Evolutionary conservation across 768 basidiomycete species (phyloP), one percentile per base, ranked within the genome.

Genomic region (Podaxis mareebaensis): DNA sequence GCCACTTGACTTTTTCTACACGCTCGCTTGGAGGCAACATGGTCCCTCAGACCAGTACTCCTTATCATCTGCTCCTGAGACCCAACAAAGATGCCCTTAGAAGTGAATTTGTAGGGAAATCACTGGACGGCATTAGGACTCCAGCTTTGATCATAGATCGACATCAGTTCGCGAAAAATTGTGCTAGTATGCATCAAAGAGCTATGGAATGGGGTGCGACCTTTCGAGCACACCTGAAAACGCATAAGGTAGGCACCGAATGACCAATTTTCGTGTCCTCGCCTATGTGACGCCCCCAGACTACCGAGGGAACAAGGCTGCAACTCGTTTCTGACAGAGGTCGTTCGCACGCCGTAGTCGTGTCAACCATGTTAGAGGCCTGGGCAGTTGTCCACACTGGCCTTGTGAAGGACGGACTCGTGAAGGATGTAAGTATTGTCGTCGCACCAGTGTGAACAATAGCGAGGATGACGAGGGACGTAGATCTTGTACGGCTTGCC

Each of bases 401-500:
- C 12, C 73, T 93, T 53, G 83, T 92, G 22, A 79, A 83, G 10
- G 91, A 93, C 64, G 86, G 85, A 2, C 84, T 82, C 2, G 88
- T 94, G 24, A 88, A 89, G 72, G 92, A 95, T 78, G 94, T 92
- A 62, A 71, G 88, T 76, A 24, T 39, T 46, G 53, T 12, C 61
- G n/a, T 28, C 8, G 24, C 38, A 15, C 2, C 15, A n/a, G 22
- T 48, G 22, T 52, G 44, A 15, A 15, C n/a, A 7, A 46, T 8
- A 17, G 44, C 40, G 55, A 28, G 13, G 39, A 61, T 49, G 3
- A 26, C 44, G 26, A 67, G 48, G 44, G 20, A 42, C 26, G 8
- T 66, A 96, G 93, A 83, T 96, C 66, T 77, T 96, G 13, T 95
- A 95, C 69, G 90, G 91, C 4, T 79, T 94, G 46, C 94, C 93